Evolutionary conservation across 306 rosid genomes (phyloP).

Genomic region (Amphicarpaea edgeworthii): DNA sequence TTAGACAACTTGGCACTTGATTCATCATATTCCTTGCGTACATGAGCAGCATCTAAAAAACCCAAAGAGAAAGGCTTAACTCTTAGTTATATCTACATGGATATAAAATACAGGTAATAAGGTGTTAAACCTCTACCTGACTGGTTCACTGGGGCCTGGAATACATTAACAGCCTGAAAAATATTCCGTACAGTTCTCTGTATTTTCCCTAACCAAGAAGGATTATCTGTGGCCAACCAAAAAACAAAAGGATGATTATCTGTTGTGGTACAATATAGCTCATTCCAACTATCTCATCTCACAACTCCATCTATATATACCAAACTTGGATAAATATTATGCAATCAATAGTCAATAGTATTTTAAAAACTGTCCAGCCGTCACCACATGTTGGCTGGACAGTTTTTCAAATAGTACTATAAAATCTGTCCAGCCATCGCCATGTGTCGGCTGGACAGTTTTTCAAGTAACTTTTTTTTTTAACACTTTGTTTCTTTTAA

Average conservation of each 20-base stretch:
- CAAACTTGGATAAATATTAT: conserved; percentile 41
- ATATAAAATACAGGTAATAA: conserved; percentile 22
- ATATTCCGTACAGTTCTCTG: conserved; percentile 73
- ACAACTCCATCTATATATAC: conserved; percentile 36
- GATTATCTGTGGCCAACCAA: conserved; percentile 68
- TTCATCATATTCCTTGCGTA: conserved; percentile 93
- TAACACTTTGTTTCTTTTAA: no score
- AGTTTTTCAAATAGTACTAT: no score
- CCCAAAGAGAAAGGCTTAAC: conserved; percentile 42
- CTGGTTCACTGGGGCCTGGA: conserved; percentile 90
- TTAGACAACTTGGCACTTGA: conserved; percentile 86
- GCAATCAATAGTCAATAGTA: no score
- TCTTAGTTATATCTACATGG: conserved; percentile 27
- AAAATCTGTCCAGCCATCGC: no score
- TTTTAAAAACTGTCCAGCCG: no score
- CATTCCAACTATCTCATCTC: conserved; percentile 37
- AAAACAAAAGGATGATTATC: conserved; percentile 83
- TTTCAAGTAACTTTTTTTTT: no score
- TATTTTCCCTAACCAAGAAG: conserved; percentile 90
- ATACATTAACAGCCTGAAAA: conserved; percentile 75
- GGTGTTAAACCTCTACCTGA: conserved; percentile 63
- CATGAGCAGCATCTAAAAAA: conserved; percentile 79
- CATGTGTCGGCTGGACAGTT: no score
- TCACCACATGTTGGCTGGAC: no score
- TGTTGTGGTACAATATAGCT: conserved; percentile 60